Percentiles rank a stretch among this genome's conserved stretches.
phyloP scores from a whole-genome alignment of 225 moss, liverwort and hornwort genomes.

The Sphagnum tenellum region DNA sequence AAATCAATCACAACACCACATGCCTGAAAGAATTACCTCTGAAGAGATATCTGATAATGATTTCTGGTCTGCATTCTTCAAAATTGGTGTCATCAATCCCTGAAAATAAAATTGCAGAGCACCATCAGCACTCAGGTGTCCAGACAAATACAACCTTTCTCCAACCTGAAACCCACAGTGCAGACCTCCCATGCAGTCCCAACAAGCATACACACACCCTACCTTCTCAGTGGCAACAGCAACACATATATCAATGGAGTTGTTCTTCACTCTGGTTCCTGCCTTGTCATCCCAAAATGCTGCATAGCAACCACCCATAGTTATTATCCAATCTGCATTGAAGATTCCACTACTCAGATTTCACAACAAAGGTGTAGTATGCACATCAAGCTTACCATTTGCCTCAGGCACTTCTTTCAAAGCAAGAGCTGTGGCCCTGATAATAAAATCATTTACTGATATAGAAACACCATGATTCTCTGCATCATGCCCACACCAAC shows the following conservation, averaged over 20 bases:
- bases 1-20: no score
- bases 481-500: conserved; percentile 19
- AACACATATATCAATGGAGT: conserved; percentile 72
- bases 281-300: conserved; percentile 83
- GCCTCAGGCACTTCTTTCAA: conserved; percentile 90
- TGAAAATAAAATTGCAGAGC: conserved; percentile 12
- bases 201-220: conserved; percentile 2
- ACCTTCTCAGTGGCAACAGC: conserved; percentile 96
- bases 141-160: background rate
- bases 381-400: conserved; percentile 44
- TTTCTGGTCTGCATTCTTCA: conserved; percentile 82
- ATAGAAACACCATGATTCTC: conserved; percentile 78
- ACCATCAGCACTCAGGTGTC: background rate
- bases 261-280: conserved; percentile 48
- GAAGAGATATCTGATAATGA: conserved; percentile 68
- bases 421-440: conserved; percentile 91
- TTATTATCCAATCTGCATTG: conserved; percentile 1
- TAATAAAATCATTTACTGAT: conserved; percentile 94
- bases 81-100: conserved; percentile 93
- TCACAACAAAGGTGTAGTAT: background rate
- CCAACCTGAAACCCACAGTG: no score
- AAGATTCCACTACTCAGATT: background rate
- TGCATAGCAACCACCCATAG: conserved; percentile 27
- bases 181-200: background rate
- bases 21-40: conserved; percentile 39